phyloP scores from a whole-genome alignment of 2,329 filamentous ascomycete species.

The Plenodomus tracheiphilus region DNA sequence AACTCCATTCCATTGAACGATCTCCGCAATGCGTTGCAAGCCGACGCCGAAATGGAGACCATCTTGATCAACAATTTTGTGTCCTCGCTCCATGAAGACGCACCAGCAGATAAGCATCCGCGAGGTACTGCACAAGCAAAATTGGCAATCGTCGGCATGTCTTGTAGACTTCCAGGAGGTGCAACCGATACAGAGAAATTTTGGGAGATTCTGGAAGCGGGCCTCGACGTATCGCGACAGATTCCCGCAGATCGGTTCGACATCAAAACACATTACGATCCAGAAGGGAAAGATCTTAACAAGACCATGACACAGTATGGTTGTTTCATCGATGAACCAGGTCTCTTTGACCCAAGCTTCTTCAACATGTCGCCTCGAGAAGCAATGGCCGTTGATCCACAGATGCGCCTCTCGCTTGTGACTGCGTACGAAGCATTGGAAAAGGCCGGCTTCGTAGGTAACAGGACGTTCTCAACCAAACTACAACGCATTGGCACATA shows the following conservation, averaged over 20 bases:
- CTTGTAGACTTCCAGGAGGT: constrained; percentile 41
- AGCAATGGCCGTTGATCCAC: constrained; percentile 28
- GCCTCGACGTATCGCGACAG: constrained; percentile 33
- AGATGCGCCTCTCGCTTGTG: constrained; percentile 22
- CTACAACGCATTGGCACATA: constrained; percentile 38
- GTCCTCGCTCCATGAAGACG: constrained; percentile 1
- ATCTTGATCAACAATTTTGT: constrained; percentile 2
- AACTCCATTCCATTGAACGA: constrained; percentile 25
- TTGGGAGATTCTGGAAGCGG: constrained; percentile 38
- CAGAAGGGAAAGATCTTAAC: constrained; percentile 20
- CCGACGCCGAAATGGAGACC: neutral
- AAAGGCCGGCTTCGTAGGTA: constrained; percentile 25
- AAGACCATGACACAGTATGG: constrained; percentile 21
- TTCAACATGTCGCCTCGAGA: constrained; percentile 38
- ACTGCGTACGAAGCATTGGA: constrained; percentile 35
- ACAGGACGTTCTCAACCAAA: constrained; percentile 32
- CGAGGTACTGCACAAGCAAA: constrained; percentile 11
- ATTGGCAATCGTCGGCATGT: constrained; percentile 43
- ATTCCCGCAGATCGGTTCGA: constrained; percentile 35
- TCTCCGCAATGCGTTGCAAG: constrained; percentile 7
- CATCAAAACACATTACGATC: constrained; percentile 21
- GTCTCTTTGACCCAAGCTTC: constrained; percentile 29
- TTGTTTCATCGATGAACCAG: constrained; percentile 31
- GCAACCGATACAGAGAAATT: constrained; percentile 32
- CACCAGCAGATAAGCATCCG: neutral